phyloP scores from a whole-genome alignment of 1,139 yeast species.

The Pichia sorboxylosa region DNA sequence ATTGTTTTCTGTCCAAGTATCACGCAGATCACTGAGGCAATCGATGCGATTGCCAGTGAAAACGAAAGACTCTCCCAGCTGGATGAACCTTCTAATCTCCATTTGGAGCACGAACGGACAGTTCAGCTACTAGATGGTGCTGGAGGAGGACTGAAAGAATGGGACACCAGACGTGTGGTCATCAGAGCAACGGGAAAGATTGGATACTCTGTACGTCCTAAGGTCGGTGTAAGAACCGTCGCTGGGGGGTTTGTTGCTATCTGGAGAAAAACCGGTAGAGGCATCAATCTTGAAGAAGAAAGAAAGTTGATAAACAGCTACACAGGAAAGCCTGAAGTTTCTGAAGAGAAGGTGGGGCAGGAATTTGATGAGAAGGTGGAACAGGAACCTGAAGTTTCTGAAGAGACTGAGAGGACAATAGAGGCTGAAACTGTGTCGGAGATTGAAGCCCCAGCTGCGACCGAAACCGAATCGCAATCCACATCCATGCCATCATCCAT shows the following conservation, averaged over 20 bases:
- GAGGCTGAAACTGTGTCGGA: background rate
- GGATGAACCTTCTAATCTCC: slow-evolving; percentile 4
- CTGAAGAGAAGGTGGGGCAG: background rate
- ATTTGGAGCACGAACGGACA: slow-evolving; percentile 22
- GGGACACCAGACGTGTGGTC: slow-evolving; percentile 29
- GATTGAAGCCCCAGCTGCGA: background rate
- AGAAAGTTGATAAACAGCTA: slow-evolving; percentile 6
- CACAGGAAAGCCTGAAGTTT: slow-evolving; percentile 5
- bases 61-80: slow-evolving; percentile 7
- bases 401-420: background rate
- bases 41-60: slow-evolving; percentile 20
- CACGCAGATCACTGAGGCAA: slow-evolving; percentile 31
- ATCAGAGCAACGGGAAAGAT: slow-evolving; percentile 29
- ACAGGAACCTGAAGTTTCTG: background rate
- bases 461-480: background rate
- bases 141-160: slow-evolving; percentile 35
- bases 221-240: slow-evolving; percentile 31
- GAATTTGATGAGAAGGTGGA: background rate
- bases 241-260: slow-evolving; percentile 39
- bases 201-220: slow-evolving; percentile 35
- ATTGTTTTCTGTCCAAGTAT: slow-evolving; percentile 35
- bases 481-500: background rate
- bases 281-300: slow-evolving; percentile 8
- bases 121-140: slow-evolving; percentile 34
- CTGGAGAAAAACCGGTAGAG: slow-evolving; percentile 19